Base-by-base conservation (phyloP, 306 rosid species). In the Ziziphus jujuba region DNA sequence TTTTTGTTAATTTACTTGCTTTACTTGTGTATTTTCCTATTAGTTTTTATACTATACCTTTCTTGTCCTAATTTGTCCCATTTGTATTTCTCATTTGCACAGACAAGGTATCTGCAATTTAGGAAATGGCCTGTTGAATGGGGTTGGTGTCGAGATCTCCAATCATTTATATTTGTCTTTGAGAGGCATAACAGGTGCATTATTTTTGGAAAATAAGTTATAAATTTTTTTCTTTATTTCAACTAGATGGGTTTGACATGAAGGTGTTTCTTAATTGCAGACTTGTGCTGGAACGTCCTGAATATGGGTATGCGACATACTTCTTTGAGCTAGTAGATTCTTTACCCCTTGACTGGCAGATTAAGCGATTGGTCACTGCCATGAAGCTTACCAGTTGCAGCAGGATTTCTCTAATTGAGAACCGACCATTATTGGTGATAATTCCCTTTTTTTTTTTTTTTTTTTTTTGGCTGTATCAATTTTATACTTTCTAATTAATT, bases 111-210 rank as follows among this genome's bases (percentile, higher is more conserved):
- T 80, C 82, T 92, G 72, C 85, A 78, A 72, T 88, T 92, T 74
- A 83, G 87, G 13, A 83, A 80, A 36, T 89, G 91, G 97, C 98
- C 96, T 33, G 97, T 71, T 31, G 97, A 89, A 78, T 89, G 98
- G 98, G 98, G 98, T 60, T 92, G 98, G 98, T 89, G 98, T 75
- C 87, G 93, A 47, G 98, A 89, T 68, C 91, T 92, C 24, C 98
- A 89, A 33, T 87, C 98, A 17, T 92, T 92, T 75, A 84, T 92
- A 78, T 92, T 92, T 78, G 84, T 92, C 56, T 92, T 92, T 76
- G 78, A 74, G 64, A 87, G 83, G 75, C 98, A 92, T 80, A 89
- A 89, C 79, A 92, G 98, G 98, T 92, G 77, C 67, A 62, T 71
- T 51, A 56, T 77, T 67, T 73, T 56, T 60, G 55, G 61, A 43